These are phyloP conservation scores for Macrotyloma uniflorum DNA, from an alignment of 306 rosid genomes.

Conservation along the genomic window DNA sequence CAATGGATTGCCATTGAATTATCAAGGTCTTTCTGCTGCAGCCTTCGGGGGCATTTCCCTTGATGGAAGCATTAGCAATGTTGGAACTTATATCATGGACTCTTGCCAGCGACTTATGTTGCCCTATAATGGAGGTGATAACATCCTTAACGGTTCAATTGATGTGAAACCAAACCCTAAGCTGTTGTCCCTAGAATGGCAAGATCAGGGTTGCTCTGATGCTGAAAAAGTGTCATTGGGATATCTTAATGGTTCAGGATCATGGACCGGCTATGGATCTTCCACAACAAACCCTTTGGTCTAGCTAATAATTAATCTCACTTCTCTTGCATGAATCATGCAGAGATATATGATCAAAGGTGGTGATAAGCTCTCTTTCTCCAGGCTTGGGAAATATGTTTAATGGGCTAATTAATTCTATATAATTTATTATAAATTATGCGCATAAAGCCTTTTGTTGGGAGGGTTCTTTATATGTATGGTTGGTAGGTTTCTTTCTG, in stretches of 20 bases:
- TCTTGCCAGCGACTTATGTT: slow-evolving; percentile 78
- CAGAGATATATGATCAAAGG: background rate
- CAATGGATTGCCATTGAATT: slow-evolving; percentile 47
- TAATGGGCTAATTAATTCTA: slow-evolving; percentile 13
- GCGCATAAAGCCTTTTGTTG: slow-evolving; percentile 25
- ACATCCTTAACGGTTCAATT: slow-evolving; percentile 42
- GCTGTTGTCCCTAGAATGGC: slow-evolving; percentile 88
- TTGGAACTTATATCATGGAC: slow-evolving; percentile 54
- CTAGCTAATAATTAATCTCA: slow-evolving; percentile 28
- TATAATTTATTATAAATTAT: slow-evolving; percentile 17
- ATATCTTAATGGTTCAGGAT: slow-evolving; percentile 64
- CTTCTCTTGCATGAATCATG: background rate
- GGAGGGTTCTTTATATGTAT: slow-evolving; percentile 28
- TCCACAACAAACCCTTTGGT: slow-evolving; percentile 71
- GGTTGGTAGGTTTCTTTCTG: slow-evolving; percentile 24
- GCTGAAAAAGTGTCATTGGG: slow-evolving; percentile 72
- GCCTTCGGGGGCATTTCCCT: slow-evolving; percentile 65
- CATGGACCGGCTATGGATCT: slow-evolving; percentile 72
- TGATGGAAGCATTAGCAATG: slow-evolving; percentile 45
- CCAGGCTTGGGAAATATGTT: slow-evolving; percentile 28
- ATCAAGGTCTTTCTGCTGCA: slow-evolving; percentile 57
- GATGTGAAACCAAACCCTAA: slow-evolving; percentile 91
- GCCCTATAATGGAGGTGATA: slow-evolving; percentile 58
- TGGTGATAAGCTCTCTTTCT: background rate
- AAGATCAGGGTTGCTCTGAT: slow-evolving; percentile 78